phyloP scores from a whole-genome alignment of 139 green algal species.

The Diplosphaera chodatii region DNA sequence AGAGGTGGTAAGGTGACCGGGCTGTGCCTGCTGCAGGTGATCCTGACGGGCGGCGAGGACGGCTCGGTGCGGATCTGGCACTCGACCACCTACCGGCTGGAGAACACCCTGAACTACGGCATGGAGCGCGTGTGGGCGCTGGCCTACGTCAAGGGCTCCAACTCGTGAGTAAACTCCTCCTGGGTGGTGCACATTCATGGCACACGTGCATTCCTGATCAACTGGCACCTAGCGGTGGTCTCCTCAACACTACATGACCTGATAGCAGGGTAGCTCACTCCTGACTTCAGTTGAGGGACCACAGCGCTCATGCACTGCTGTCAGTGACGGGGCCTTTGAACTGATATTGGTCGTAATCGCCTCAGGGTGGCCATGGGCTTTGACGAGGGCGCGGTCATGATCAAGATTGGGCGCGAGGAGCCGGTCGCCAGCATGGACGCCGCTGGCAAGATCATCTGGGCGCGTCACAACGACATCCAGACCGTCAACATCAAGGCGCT shows the following conservation, averaged over 20 bases:
- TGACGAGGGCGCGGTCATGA: constrained; percentile 90
- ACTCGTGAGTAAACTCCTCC: constrained; percentile 37
- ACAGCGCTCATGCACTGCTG: no score
- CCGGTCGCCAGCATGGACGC: constrained; percentile 96
- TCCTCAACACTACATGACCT: no score
- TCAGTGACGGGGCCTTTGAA: no score
- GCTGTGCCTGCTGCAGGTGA: constrained; percentile 46
- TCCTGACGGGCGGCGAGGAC: constrained; percentile 93
- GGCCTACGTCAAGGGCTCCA: constrained; percentile 77
- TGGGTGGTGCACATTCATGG: background rate
- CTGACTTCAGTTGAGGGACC: no score
- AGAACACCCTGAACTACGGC: constrained; percentile 93
- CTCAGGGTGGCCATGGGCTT: constrained; percentile 78
- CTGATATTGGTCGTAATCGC: no score
- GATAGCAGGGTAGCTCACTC: no score
- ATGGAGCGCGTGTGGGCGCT: constrained; percentile 96
- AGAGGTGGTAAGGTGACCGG: no score
- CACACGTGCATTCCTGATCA: no score
- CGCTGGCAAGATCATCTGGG: constrained; percentile 94
- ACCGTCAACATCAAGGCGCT: constrained; percentile 83
- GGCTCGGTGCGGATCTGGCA: constrained; percentile 96
- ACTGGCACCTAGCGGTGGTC: no score
- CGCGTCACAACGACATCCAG: constrained; percentile 88
- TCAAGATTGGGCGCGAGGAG: constrained; percentile 94
- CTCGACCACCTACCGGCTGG: constrained; percentile 88